phyloP scores from a whole-genome alignment of 345 rosid genomes.

The Schrenkiella parvula region DNA sequence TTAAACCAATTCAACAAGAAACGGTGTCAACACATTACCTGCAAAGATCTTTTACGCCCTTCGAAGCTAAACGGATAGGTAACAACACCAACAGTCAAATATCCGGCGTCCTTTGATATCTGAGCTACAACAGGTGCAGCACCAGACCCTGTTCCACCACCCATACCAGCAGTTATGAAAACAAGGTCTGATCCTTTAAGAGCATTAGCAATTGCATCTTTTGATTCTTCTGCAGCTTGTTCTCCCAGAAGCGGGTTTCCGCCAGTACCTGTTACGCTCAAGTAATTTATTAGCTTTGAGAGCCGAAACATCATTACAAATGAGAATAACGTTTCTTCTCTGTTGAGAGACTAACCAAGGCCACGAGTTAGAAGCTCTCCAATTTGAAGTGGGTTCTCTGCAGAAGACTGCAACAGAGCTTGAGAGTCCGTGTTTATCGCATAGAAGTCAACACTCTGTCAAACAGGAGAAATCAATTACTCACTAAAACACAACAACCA shows the following conservation, averaged over 20 bases:
- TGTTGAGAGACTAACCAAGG: slow-evolving; percentile 49
- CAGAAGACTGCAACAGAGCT: slow-evolving; percentile 82
- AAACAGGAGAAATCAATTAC: slow-evolving; percentile 2
- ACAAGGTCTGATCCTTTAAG: slow-evolving; percentile 99
- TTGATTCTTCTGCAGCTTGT: slow-evolving; percentile 98
- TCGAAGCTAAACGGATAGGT: slow-evolving; percentile 99
- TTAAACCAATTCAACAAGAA: background rate
- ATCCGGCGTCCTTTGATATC: slow-evolving; percentile 86
- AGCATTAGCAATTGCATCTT: slow-evolving; percentile 78
- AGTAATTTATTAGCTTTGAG: background rate
- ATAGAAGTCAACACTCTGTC: slow-evolving; percentile 86
- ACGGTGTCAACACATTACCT: slow-evolving; percentile 40
- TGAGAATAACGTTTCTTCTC: background rate
- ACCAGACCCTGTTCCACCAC: slow-evolving; percentile 99
- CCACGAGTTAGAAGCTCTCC: slow-evolving; percentile 98
- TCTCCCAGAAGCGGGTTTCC: slow-evolving; percentile 96
- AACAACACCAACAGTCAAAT: slow-evolving; percentile 96
- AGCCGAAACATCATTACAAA: background rate
- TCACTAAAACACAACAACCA: background rate
- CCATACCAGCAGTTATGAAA: slow-evolving; percentile 98
- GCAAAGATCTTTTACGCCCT: slow-evolving; percentile 92
- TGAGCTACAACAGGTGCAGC: slow-evolving; percentile 99
- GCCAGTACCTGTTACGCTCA: slow-evolving; percentile 66
- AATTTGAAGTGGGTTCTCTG: slow-evolving; percentile 80
- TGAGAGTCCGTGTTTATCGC: slow-evolving; percentile 95